These are phyloP conservation scores for Dichotomocladium elegans DNA, from an alignment of 371 early-diverging fungal species.

Conservation along the genomic window DNA sequence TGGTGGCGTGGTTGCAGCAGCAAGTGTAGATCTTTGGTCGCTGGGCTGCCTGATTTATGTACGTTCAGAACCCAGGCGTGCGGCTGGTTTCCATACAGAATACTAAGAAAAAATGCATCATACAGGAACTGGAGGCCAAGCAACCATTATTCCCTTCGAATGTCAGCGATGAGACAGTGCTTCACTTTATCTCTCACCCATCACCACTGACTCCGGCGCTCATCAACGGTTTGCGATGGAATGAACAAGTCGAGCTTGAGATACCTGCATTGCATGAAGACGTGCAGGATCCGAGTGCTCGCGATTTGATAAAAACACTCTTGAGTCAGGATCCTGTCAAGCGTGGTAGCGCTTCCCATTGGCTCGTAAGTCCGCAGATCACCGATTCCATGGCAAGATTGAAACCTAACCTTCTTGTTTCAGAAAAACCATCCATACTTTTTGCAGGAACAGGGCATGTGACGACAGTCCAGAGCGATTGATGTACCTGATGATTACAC, in stretches of 20 bases:
- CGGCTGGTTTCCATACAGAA: no score
- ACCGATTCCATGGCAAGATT: not conserved
- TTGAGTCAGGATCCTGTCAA: slow-evolving; percentile 40
- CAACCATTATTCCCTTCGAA: slow-evolving; percentile 32
- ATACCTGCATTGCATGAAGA: slow-evolving; percentile 36
- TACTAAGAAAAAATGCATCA: not conserved
- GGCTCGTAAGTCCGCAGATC: slow-evolving; percentile 44
- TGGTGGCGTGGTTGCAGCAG: slow-evolving; percentile 41
- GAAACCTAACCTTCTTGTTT: not conserved
- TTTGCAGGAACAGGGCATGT: no score
- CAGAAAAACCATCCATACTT: not conserved
- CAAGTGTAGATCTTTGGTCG: slow-evolving; percentile 43
- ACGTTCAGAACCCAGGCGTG: no score
- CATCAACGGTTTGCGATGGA: slow-evolving; percentile 45
- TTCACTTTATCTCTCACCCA: slow-evolving; percentile 47
- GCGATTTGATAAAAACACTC: slow-evolving; percentile 28
- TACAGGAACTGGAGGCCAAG: slow-evolving; percentile 37
- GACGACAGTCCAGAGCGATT: no score
- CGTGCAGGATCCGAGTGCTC: slow-evolving; percentile 25
- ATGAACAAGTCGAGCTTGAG: slow-evolving; percentile 34
- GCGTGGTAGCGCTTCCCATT: slow-evolving; percentile 28
- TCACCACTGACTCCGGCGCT: slow-evolving; percentile 44
- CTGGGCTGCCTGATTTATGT: slow-evolving; percentile 41
- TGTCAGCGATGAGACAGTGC: slow-evolving; percentile 45
- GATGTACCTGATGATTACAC: no score